Evolutionary conservation across 495 filamentous ascomycete genomes (phyloP), one percentile per base, ranked within the genome.

Genomic region (Daldinia vernicosa): DNA sequence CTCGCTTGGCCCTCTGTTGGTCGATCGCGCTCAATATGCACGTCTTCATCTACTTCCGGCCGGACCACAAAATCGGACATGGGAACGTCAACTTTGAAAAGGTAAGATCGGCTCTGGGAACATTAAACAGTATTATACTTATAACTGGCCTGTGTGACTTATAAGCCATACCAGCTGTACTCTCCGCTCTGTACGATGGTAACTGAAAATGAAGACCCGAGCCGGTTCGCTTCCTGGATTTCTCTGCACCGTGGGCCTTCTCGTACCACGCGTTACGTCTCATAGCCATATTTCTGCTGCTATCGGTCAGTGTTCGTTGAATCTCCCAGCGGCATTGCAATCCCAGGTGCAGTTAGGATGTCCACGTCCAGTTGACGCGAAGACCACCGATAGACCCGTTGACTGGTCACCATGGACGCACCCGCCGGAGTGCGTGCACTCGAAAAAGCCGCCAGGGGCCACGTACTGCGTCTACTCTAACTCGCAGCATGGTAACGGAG

Each of bases 391-490:
- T 1, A 45, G 67, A 27, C 72, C 75, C 2, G 54, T 75, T 11
- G 63, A 71, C 59, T 79, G 74, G 74, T 71, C 76, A 32, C 80
- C 80, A 0, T 83, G 79, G 81, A 80, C 77, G 14, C 78, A 80
- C 58, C 70, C 56, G 5, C 80, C 79, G 1, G 35, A 70, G 5
- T 83, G 81, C 58, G 52, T 77, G 9, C 26, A 74, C 1, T 62
- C 57, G 26, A 65, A 65, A 28, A 63, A 30, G 37, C 58, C 57
- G 17, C 51, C 51, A 8, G 33, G 14, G 8, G 39, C 64, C 3
- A 74, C 72, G 35, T 82, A 78, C 56, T 83, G 81, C 61, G 78
- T 77, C 14, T 81, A 77, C 69, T 78, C 72, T 27, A 80, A 83
- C 63, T 76, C 78, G 0, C 75, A 53, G 50, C 77, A 80, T 45